Evolutionary conservation across 306 rosid genomes (phyloP).

Genomic region (cucumber (Cucumis sativus)): DNA sequence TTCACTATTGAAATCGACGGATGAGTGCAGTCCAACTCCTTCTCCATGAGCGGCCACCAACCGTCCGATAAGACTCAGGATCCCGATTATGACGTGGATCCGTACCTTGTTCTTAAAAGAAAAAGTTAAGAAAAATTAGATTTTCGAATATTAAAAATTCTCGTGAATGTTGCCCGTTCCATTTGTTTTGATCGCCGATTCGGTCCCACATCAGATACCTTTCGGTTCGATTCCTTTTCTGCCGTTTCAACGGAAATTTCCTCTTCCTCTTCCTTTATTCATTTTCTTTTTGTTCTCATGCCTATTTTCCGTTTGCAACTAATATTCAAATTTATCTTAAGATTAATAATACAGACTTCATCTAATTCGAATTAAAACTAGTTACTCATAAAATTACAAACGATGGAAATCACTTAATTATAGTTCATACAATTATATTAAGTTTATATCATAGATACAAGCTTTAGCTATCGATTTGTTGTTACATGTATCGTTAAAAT

Average conservation of each 20-base stretch:
- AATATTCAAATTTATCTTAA: no score
- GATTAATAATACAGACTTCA: no score
- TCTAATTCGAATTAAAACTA: no score
- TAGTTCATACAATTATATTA: no score
- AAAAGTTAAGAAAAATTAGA: neutral
- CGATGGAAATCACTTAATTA: no score
- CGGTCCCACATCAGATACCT: neutral
- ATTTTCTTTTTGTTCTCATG: neutral
- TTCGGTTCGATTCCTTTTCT: neutral
- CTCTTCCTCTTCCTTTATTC: neutral
- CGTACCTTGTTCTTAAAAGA: neutral
- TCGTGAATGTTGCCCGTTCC: neutral
- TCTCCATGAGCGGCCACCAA: neutral
- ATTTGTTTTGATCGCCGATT: neutral
- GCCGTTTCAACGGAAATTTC: neutral
- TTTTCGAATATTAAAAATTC: neutral
- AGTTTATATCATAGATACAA: no score
- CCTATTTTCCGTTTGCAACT: no score
- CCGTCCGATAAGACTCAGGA: neutral
- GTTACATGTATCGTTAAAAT: no score
- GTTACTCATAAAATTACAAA: no score
- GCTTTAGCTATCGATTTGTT: no score
- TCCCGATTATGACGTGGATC: neutral
- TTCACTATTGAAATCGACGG: neutral
- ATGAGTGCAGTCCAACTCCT: neutral